Base-by-base conservation (phyloP, 2,329 filamentous ascomycete genomes). In the Xylaria sp. region DNA sequence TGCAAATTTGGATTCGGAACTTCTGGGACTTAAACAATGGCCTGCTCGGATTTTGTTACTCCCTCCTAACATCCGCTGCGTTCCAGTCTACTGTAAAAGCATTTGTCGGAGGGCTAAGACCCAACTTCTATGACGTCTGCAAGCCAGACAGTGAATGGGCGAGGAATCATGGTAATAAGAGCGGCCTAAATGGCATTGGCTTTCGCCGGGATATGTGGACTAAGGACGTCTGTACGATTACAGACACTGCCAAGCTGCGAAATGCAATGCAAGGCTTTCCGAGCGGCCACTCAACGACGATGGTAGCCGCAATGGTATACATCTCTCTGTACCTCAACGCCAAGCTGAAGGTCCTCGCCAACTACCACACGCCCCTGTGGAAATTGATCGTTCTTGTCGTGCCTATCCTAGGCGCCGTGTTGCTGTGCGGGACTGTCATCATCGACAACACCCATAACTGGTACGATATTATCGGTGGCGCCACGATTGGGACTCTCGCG, bases 271-370 rank as follows among this genome's bases (percentile, higher is more conserved):
- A 89, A 42, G 87, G 86, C 1, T 90, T 92, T 72, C 90, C 90
- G 0, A 90, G 87, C 5, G 90, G 90, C 0, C 90, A 92, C 76
- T 85, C 88, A 0, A 89, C 88, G 0, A 87, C 86, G 1, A 87
- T 88, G 0, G 90, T 89, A 65, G 87, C 89, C 0, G 87, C 87
- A 1, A 88, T 87, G 68, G 82, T 88, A 7, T 92, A 87, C 74
- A 78, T 92, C 7, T 89, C 84, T 70, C 80, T 92, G 11, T 92
- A 91, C 80, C 81, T 92, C 29, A 92, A 92, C 73, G 90, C 88
- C 38, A 92, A 92, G 79, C 80, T 92, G 44, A 92, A 92, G 79
- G 85, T 91, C 57, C 91, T 86, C 80, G 82, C 85, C 22, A 88
- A 91, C 75, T 87, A 90, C 74, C 88, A 90, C 65, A 85, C 90